phyloP scores from a whole-genome alignment of 495 filamentous ascomycete genomes.

The Clavariopsis aquatica region DNA sequence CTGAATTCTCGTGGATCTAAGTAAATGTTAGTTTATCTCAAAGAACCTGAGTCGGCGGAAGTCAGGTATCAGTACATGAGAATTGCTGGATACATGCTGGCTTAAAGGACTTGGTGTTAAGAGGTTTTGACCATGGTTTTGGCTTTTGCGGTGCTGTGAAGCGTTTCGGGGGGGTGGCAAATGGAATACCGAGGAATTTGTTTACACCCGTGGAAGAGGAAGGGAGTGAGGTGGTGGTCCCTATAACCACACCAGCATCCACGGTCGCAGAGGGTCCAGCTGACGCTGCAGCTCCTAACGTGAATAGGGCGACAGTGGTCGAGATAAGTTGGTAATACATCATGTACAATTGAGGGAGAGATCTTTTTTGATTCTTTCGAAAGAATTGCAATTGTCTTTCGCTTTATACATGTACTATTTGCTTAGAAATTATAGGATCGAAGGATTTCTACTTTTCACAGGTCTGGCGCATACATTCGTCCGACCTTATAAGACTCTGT shows the following conservation, averaged over 20 bases:
- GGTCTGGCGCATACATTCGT: background rate
- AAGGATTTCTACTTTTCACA: background rate
- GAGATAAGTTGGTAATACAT: background rate
- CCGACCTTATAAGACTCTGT: background rate
- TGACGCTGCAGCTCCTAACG: background rate
- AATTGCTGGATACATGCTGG: slow-evolving; percentile 46
- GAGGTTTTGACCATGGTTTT: slow-evolving; percentile 22
- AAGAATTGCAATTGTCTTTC: background rate
- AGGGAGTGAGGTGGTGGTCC: slow-evolving; percentile 36
- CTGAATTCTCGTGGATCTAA: slow-evolving; percentile 4
- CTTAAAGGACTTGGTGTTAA: slow-evolving; percentile 41
- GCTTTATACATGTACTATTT: background rate
- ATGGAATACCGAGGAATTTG: slow-evolving; percentile 45
- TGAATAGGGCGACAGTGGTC: background rate
- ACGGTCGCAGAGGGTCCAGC: background rate
- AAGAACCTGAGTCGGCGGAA: background rate
- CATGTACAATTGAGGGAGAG: background rate
- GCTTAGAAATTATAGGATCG: background rate
- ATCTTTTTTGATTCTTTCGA: background rate
- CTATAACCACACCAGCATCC: slow-evolving; percentile 35
- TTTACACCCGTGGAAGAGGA: slow-evolving; percentile 35
- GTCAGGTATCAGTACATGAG: background rate
- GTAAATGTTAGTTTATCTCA: background rate
- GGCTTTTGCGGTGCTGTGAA: slow-evolving; percentile 44
- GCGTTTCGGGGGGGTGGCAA: slow-evolving; percentile 43